Percentiles rank a stretch among this genome's conserved stretches.
phyloP scores from a whole-genome alignment of 257 asterid genomes.

The Solanum raphanifolium region DNA sequence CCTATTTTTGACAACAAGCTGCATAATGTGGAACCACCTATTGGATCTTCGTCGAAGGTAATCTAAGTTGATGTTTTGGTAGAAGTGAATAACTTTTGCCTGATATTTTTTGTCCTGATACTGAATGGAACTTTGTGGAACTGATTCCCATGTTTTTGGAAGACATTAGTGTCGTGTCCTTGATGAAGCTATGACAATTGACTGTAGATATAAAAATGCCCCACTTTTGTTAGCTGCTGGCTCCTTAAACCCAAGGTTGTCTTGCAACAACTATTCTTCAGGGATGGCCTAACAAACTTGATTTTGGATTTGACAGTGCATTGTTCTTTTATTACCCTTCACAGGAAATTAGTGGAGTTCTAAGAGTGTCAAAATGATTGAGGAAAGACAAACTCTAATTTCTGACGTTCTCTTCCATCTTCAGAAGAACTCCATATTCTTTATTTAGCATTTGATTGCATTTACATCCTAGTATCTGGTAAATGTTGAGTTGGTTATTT shows the following conservation, averaged over 20 bases:
- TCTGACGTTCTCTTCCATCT: background rate
- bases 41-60: constrained; percentile 52
- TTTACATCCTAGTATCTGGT: background rate
- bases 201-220: too few species aligned
- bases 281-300: background rate
- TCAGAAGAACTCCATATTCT: background rate
- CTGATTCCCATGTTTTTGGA: background rate
- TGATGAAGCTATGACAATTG: background rate
- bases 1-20: constrained; percentile 18
- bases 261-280: background rate
- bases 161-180: background rate
- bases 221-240: background rate
- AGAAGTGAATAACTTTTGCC: background rate
- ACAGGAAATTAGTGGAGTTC: background rate
- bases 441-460: background rate
- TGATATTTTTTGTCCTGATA: background rate
- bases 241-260: background rate
- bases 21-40: constrained; percentile 13
- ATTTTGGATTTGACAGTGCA: background rate
- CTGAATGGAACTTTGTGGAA: background rate
- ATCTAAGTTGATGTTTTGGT: background rate
- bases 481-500: background rate
- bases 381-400: background rate
- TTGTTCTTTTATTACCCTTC: background rate
- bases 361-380: background rate